Base-by-base conservation (phyloP, 805 yeast species). In the Candida maris region DNA sequence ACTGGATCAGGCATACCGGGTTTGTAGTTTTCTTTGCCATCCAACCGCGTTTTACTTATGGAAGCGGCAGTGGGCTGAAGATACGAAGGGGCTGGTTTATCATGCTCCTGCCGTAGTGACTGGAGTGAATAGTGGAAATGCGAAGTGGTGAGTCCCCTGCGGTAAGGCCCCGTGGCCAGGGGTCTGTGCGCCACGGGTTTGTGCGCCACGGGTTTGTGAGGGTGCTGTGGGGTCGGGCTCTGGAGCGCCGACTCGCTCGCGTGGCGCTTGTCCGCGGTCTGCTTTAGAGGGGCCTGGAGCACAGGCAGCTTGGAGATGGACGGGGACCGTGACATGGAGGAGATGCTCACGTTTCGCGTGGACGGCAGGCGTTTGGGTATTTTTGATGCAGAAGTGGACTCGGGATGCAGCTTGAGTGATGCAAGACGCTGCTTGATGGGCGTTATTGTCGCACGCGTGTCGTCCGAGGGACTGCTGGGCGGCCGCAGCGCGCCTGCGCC, bases 281-380 rank as follows among this genome's bases (percentile, higher is more conserved):
- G 25, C 5, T 28, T 16, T 10, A 18, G 8, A 10, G 21, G 35
- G 17, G 34, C 18, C 4, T 39, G 20, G 10, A 39, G 27, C 7
- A 49, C 42, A n/a, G 52, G 56, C 13, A 48, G 31, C 18, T 38
- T 45, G 12, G 52, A 44, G 22, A 14, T 38, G 17, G 21, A 32
- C 14, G 16, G 42, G 36, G 9, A 32, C 16, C 36, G 39, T 38
- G 22, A 19, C 7, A 16, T 12, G 7, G 28, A 25, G 7, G 28
- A 25, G 10, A 25, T 25, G 28, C 35, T 37, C 18, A 46, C 27
- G 12, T 44, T 39, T 16, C 35, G 40, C 6, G 42, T 38, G 20
- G 51, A 47, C 2, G 51, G 48, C 3, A 56, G 51, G 17, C 49
- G 32, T 6, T 41, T 49, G 4, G 59, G 59, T 12, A 54, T 54